phyloP scores from a whole-genome alignment of 768 basidiomycete genomes.

The Candolleomyces eurysporus region DNA sequence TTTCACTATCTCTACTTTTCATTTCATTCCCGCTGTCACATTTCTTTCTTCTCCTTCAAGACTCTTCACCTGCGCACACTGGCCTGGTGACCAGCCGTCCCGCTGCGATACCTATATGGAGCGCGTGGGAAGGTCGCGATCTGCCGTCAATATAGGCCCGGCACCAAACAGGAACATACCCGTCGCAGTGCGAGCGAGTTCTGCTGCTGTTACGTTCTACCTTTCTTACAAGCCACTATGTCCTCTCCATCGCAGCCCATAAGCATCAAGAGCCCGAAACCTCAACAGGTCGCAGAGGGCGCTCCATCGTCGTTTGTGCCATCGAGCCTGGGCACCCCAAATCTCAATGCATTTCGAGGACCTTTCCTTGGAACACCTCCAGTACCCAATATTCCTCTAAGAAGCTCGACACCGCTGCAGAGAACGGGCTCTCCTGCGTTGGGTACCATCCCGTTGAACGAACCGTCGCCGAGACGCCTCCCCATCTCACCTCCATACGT shows the following conservation, averaged over 20 bases:
- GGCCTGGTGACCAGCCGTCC: neutral
- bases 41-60: neutral
- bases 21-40: neutral
- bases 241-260: constrained; percentile 57
- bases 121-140: constrained; percentile 4
- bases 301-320: constrained; percentile 28
- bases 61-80: neutral
- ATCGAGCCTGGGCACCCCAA: constrained; percentile 54
- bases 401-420: constrained; percentile 21
- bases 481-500: constrained; percentile 19
- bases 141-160: neutral
- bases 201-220: neutral
- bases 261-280: constrained; percentile 38
- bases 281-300: constrained; percentile 16
- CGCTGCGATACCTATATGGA: neutral
- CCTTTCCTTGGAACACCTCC: constrained; percentile 61
- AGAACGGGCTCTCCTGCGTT: constrained; percentile 16
- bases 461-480: constrained; percentile 4
- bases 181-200: neutral
- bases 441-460: constrained; percentile 6
- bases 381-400: constrained; percentile 54
- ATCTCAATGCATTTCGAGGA: constrained; percentile 61
- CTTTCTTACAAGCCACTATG: constrained; percentile 32
- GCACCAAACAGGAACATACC: neutral
- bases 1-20: neutral